Base-by-base conservation (phyloP, 495 filamentous ascomycete genomes). In the Penicillium goetzii region DNA sequence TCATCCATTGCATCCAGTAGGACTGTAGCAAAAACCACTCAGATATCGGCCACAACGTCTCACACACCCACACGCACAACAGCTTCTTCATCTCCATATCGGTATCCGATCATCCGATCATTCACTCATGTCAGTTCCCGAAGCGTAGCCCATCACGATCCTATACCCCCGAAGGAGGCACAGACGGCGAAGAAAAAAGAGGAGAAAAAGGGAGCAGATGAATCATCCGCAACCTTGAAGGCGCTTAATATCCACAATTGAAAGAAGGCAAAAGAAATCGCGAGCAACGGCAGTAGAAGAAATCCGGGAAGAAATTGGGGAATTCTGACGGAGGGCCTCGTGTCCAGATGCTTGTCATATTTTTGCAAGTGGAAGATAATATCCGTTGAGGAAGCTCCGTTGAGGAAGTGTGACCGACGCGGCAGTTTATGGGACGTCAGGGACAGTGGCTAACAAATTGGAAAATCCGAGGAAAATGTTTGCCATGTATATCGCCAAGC, bases 1-100 rank as follows among this genome's bases (percentile, higher is more conserved):
- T 56, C 19, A 55, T 55, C 36, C 52, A 55, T 55, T 55, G 52
- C 30, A 55, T 55, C 65, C 57, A 55, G 38, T 15, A 56, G 47
- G 62, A 62, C 41, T 38, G 61, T 62, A 65, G 63, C 66, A 63
- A 68, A 38, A 19, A 47, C 56, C 40, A 56, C 53, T 36, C 54
- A n/a, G 38, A 50, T 61, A 58, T 54, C 32, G 30, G 26, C 61
- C 49, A 55, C 26, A 45, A 15, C 33, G 54, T 41, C 47, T 51
- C 54, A 23, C 47, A 36, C 52, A n/a, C 54, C 45, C 54, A 19
- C 41, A 36, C 28, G 1, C n/a, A 41, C 28, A 55, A 36, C 28
- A 36, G 10, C 38, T 15, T 49, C 19, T 6, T 23, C 56, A 34
- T 8, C 38, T 25, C 23, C 21, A 28, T 26, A 40, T 34, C 38